Conservation (phyloP, 768 basidiomycete species). For the Tylopilus cervinicoccineus region DNA sequence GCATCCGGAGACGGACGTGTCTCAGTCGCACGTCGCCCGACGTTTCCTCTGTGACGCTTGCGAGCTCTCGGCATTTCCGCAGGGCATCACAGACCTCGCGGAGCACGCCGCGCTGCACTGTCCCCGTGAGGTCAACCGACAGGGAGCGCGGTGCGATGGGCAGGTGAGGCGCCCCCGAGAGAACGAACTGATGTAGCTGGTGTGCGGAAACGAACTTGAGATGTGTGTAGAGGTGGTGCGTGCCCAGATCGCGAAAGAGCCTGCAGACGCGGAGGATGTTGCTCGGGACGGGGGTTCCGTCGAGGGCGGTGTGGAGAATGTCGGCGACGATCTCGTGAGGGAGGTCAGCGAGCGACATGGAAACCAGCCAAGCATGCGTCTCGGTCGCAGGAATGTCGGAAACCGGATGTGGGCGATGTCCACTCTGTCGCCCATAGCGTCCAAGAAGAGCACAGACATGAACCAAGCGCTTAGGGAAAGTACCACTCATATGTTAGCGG, state of each 20-base stretch:
- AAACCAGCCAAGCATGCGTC: not conserved
- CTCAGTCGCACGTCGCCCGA: constrained; percentile 21
- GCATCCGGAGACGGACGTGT: constrained; percentile 34
- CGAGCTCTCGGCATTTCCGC: constrained; percentile 18
- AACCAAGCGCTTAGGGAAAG: too few relatives aligned
- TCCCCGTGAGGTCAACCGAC: constrained; percentile 29
- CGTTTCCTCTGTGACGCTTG: not conserved
- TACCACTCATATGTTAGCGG: too few relatives aligned
- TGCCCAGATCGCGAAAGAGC: constrained; percentile 19
- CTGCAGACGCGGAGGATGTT: constrained; percentile 21
- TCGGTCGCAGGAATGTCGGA: constrained; percentile 1
- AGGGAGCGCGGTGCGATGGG: constrained; percentile 28
- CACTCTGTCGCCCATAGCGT: too few relatives aligned
- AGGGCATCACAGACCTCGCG: constrained; percentile 26
- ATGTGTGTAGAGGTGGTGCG: constrained; percentile 21
- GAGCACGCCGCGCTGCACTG: constrained; percentile 25
- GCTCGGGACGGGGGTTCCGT: constrained; percentile 12
- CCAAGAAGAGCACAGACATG: too few relatives aligned
- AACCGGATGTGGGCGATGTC: constrained; percentile 3
- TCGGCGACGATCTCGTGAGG: constrained; percentile 21
- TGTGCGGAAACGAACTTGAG: constrained; percentile 22
- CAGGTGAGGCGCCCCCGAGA: constrained; percentile 1
- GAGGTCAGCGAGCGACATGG: constrained; percentile 14
- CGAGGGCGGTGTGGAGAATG: constrained; percentile 17
- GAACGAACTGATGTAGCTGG: constrained; percentile 20